Conservation (phyloP, 1,284 basidiomycete species). For the Psilocybe mexicana region DNA sequence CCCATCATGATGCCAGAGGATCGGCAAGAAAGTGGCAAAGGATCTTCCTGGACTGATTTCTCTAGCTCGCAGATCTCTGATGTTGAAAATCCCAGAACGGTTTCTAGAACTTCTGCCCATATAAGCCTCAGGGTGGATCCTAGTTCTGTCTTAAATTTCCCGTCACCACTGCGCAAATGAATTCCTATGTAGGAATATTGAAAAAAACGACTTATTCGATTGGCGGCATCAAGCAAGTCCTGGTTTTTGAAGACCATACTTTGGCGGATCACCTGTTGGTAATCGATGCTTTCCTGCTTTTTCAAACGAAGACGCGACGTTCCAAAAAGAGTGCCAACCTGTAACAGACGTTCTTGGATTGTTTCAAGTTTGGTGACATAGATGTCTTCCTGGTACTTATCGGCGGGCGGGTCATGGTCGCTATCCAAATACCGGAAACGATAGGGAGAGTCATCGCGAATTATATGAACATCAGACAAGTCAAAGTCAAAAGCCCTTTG, state of each 20-base stretch:
- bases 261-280: constrained; percentile 48
- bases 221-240: constrained; percentile 41
- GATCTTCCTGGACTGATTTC: constrained; percentile 15
- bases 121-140: constrained; percentile 42
- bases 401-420: constrained; percentile 28
- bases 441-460: constrained; percentile 59
- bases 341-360: constrained; percentile 48
- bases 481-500: constrained; percentile 40
- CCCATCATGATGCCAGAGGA: not conserved
- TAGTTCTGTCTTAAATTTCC: constrained; percentile 51
- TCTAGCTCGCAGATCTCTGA: constrained; percentile 44
- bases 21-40: constrained; percentile 3
- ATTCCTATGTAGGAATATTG: constrained; percentile 59
- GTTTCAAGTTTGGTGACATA: constrained; percentile 43
- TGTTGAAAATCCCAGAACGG: constrained; percentile 39
- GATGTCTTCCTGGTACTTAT: constrained; percentile 47
- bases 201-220: constrained; percentile 43
- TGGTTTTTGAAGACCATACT: constrained; percentile 55
- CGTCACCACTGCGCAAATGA: constrained; percentile 70
- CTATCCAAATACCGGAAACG: constrained; percentile 69
- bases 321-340: constrained; percentile 70
- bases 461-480: constrained; percentile 41
- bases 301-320: constrained; percentile 61
- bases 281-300: constrained; percentile 33
- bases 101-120: constrained; percentile 59